Conservation (phyloP, 352 stramenopile genomes). For the Globisporangium alternatum region DNA sequence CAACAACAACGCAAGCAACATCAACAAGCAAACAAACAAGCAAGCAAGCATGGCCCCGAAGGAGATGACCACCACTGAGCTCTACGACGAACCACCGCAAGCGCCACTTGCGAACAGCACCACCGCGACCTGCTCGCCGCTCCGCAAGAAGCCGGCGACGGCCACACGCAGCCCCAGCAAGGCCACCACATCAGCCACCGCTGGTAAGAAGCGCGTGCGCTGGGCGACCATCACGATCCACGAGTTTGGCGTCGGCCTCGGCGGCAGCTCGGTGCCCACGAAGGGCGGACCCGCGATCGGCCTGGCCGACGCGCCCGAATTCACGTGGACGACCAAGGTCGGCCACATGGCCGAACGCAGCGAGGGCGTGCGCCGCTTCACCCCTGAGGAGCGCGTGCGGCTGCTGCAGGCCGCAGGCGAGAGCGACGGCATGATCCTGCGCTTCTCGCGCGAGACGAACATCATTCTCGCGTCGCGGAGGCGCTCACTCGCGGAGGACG, state of each 20-base stretch:
- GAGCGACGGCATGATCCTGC: conserved; percentile 64
- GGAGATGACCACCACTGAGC: conserved; percentile 25
- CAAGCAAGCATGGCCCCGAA: conserved; percentile 30
- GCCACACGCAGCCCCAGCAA: not conserved
- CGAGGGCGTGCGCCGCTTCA: conserved; percentile 57
- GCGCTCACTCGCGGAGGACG: conserved; percentile 41
- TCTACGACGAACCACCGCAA: conserved; percentile 13
- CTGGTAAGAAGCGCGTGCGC: conserved; percentile 37
- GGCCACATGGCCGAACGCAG: conserved; percentile 59
- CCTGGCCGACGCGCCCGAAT: conserved; percentile 45
- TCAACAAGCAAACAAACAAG: conserved; percentile 16
- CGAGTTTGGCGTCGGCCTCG: conserved; percentile 45
- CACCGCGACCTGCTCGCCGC: conserved; percentile 1
- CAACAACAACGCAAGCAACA: conserved; percentile 4
- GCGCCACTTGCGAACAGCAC: not conserved
- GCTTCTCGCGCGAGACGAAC: conserved; percentile 58
- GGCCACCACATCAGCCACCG: not conserved
- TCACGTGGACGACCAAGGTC: conserved; percentile 64
- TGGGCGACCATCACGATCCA: conserved; percentile 44
- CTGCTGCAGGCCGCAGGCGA: conserved; percentile 47
- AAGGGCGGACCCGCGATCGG: conserved; percentile 53
- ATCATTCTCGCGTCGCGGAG: conserved; percentile 60
- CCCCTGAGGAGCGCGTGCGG: conserved; percentile 43
- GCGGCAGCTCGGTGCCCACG: conserved; percentile 45
- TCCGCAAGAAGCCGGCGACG: conserved; percentile 8